These are phyloP conservation scores for Alternaria incomplexa DNA, from an alignment of 2,329 filamentous ascomycete species.

Conservation along the genomic window DNA sequence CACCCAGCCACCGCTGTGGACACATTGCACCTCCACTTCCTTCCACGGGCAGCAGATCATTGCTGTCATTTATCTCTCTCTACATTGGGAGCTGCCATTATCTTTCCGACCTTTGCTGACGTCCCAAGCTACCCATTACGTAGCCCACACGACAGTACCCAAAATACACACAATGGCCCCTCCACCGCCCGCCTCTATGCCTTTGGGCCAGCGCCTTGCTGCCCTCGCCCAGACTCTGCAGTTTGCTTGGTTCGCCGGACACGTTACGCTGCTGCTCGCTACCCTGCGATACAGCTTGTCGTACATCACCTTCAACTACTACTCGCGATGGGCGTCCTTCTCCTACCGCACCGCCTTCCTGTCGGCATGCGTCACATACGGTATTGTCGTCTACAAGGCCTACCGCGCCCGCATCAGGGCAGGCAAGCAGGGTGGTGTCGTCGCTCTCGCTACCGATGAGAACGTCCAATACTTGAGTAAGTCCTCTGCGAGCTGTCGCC, in stretches of 20 bases:
- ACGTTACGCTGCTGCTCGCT: constrained; percentile 82
- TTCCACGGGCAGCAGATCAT: constrained; percentile 22
- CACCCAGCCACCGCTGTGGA: constrained; percentile 42
- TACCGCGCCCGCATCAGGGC: constrained; percentile 83
- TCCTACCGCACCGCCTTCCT: constrained; percentile 91
- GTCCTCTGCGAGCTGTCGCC: constrained; percentile 44
- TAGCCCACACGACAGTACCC: constrained; percentile 34
- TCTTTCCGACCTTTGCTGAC: constrained; percentile 33
- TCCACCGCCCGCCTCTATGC: constrained; percentile 71
- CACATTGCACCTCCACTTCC: constrained; percentile 41
- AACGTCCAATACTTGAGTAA: constrained; percentile 97
- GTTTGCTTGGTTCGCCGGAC: constrained; percentile 76
- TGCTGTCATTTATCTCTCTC: constrained; percentile 7
- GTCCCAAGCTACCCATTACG: constrained; percentile 23
- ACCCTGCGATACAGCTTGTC: constrained; percentile 84
- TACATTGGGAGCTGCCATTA: constrained; percentile 20
- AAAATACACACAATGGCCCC: constrained; percentile 66
- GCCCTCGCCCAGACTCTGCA: constrained; percentile 87
- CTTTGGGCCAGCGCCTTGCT: constrained; percentile 76
- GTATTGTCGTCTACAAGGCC: constrained; percentile 98
- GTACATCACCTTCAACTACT: constrained; percentile 88
- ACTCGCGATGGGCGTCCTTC: constrained; percentile 75
- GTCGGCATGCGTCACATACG: constrained; percentile 89
- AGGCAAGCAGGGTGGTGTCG: constrained; percentile 67
- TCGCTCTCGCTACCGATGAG: constrained; percentile 81